phyloP scores from a whole-genome alignment of 1,139 yeast genomes.

The Hansenula sp. region DNA sequence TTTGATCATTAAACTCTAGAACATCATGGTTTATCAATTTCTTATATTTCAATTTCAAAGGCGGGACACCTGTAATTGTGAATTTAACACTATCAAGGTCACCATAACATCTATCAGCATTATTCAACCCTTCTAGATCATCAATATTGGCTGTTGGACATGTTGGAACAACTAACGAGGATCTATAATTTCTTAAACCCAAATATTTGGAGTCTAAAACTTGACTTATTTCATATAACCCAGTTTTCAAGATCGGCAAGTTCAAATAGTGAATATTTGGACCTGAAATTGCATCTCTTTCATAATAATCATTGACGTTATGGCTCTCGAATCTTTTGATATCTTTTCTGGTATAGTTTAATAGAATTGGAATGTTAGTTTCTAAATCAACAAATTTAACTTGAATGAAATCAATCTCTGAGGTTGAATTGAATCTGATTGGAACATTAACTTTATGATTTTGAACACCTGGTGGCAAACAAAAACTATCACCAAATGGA shows the following conservation, averaged over 20 bases:
- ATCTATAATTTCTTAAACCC: constrained; percentile 59
- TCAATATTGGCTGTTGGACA: constrained; percentile 58
- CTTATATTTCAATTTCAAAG: constrained; percentile 60
- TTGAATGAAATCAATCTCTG: constrained; percentile 66
- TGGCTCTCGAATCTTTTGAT: constrained; percentile 40
- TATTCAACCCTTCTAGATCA: constrained; percentile 23
- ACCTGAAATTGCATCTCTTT: constrained; percentile 27
- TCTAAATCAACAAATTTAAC: constrained; percentile 58
- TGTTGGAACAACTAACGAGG: constrained; percentile 61
- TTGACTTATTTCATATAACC: constrained; percentile 62
- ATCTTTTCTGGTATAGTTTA: constrained; percentile 57
- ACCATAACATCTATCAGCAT: constrained; percentile 59
- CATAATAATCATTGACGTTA: constrained; percentile 34
- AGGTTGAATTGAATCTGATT: constrained; percentile 75
- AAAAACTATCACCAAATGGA: constrained; percentile 64
- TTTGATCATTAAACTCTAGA: constrained; percentile 39
- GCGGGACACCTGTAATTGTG: constrained; percentile 69
- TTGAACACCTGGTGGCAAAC: constrained; percentile 45
- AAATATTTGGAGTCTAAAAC: constrained; percentile 66
- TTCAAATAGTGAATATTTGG: constrained; percentile 41
- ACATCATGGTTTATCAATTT: constrained; percentile 51
- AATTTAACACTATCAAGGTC: constrained; percentile 53
- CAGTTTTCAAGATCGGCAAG: constrained; percentile 63
- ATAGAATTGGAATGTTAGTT: constrained; percentile 41
- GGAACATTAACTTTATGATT: constrained; percentile 49